A percentile compares a stretch with the other conserved stretches of the same genome.
phyloP scores from a whole-genome alignment of 1,284 basidiomycete species.

The Baeospora myosura region DNA sequence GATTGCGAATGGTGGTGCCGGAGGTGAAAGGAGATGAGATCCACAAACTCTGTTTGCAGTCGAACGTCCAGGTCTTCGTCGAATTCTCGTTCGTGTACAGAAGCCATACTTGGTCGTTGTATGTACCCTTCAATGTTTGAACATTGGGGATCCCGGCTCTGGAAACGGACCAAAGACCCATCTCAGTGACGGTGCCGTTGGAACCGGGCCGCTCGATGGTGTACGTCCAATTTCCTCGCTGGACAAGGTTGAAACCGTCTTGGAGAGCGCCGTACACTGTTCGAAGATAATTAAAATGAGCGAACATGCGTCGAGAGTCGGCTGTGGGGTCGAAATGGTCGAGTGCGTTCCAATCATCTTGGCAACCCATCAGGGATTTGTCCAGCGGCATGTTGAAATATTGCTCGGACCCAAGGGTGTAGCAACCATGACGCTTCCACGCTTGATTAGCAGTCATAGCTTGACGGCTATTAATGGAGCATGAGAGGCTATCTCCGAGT shows the following conservation, averaged over 20 bases:
- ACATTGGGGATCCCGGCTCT: conserved; percentile 51
- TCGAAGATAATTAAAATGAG: conserved; percentile 69
- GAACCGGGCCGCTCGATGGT: conserved; percentile 76
- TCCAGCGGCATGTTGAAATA: conserved; percentile 87
- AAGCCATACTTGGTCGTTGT: conserved; percentile 69
- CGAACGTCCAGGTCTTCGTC: conserved; percentile 55
- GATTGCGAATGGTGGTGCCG: conserved; percentile 58
- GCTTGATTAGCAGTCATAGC: conserved; percentile 79
- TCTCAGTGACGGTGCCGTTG: conserved; percentile 69
- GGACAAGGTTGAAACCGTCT: conserved; percentile 77
- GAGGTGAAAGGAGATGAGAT: conserved; percentile 71
- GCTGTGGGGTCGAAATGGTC: conserved; percentile 90
- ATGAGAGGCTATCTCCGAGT: conserved; percentile 8
- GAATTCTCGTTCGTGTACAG: conserved; percentile 80
- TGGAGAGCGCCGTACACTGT: conserved; percentile 64
- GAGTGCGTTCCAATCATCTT: conserved; percentile 82
- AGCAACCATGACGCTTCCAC: conserved; percentile 90
- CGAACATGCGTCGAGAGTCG: conserved; percentile 64
- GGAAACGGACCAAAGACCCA: conserved; percentile 79
- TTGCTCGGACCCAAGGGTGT: conserved; percentile 79
- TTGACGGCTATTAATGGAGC: conserved; percentile 61
- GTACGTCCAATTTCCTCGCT: conserved; percentile 78
- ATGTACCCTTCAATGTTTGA: conserved; percentile 51
- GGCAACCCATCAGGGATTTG: conserved; percentile 69
- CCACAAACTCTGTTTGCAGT: conserved; percentile 55